Conservation (phyloP, 768 basidiomycete species). For the Boletus rufocinnamomeus region DNA sequence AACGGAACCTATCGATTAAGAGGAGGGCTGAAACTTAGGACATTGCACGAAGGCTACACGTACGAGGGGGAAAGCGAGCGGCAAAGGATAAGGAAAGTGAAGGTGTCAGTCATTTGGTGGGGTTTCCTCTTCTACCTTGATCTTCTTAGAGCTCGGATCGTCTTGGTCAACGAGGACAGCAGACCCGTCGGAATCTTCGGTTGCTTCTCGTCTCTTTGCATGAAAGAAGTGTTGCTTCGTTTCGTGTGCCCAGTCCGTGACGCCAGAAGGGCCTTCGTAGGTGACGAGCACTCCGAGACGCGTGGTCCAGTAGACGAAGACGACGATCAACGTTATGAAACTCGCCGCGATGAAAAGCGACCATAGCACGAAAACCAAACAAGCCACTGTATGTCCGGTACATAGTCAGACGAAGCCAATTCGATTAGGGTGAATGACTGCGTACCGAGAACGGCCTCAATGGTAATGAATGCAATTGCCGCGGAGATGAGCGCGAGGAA, state of each 20-base stretch:
- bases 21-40: not conserved
- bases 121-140: constrained; percentile 26
- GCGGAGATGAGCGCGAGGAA: constrained; percentile 40
- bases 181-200: constrained; percentile 30
- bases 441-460: constrained; percentile 35
- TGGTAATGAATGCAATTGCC: constrained; percentile 33
- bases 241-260: constrained; percentile 34
- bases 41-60: not conserved
- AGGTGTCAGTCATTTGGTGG: constrained; percentile 1
- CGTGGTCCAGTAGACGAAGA: constrained; percentile 35
- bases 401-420: not conserved
- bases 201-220: constrained; percentile 17
- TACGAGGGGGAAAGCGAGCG: not conserved
- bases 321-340: constrained; percentile 34
- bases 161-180: constrained; percentile 26
- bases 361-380: constrained; percentile 37
- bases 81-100: not conserved
- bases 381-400: constrained; percentile 29
- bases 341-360: constrained; percentile 36
- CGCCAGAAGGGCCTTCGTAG: constrained; percentile 34
- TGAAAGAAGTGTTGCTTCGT: constrained; percentile 26
- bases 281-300: constrained; percentile 39
- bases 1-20: constrained; percentile 1
- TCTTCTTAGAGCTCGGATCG: constrained; percentile 18
- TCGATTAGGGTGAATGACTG: not conserved